These are phyloP conservation scores for Globisporangium megalacanthum DNA, from an alignment of 352 stramenopile species.

Conservation along the genomic window DNA sequence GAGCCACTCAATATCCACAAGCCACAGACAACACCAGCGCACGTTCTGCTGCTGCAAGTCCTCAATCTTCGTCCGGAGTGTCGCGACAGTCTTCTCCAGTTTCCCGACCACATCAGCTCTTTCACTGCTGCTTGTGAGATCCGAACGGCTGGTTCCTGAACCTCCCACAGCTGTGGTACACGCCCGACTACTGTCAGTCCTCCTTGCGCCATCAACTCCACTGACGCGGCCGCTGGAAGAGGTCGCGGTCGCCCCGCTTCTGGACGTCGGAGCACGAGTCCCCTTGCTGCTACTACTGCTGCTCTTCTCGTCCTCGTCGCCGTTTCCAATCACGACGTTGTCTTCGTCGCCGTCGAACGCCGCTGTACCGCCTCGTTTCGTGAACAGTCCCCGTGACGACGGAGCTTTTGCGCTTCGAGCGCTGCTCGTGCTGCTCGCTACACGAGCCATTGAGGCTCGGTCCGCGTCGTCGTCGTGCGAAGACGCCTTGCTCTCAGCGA, in stretches of 20 bases:
- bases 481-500: conserved; percentile 5
- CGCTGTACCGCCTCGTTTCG: conserved; percentile 30
- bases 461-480: conserved; percentile 14
- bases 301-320: conserved; percentile 29
- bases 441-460: neutral
- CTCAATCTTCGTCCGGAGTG: conserved; percentile 53
- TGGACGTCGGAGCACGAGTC: conserved; percentile 11
- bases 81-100: conserved; percentile 51
- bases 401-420: conserved; percentile 21
- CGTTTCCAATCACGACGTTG: conserved; percentile 51
- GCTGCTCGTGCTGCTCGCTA: neutral
- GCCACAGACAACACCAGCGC: conserved; percentile 9
- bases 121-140: conserved; percentile 8
- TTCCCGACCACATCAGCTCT: conserved; percentile 27
- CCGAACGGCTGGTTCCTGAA: neutral
- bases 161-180: neutral
- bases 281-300: neutral
- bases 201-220: neutral
- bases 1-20: neutral
- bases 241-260: conserved; percentile 2
- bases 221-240: neutral
- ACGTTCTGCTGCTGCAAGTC: conserved; percentile 76
- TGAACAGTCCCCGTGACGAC: conserved; percentile 57
- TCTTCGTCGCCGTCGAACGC: conserved; percentile 49
- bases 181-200: neutral